These are phyloP conservation scores for Coniella lustricola DNA, from an alignment of 2,329 filamentous ascomycete species.

Conservation along the genomic window DNA sequence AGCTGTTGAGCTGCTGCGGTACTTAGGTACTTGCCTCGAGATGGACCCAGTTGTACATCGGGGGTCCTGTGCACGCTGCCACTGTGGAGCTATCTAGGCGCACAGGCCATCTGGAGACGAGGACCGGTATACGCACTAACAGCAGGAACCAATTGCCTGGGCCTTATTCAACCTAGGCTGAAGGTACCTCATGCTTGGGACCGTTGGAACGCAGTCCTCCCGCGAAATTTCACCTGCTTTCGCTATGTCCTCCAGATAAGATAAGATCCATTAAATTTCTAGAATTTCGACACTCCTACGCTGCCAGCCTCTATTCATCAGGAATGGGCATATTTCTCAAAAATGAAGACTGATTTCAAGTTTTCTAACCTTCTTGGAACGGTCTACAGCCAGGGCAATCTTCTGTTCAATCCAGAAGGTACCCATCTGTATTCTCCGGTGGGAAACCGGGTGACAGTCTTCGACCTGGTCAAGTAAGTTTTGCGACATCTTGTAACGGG, in stretches of 20 bases:
- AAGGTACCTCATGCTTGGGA: background rate
- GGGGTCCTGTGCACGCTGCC: too few relatives aligned
- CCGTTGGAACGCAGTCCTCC: too few relatives aligned
- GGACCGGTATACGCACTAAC: background rate
- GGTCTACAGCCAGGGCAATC: slow-evolving; percentile 95
- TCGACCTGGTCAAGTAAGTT: slow-evolving; percentile 86
- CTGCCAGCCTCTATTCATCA: slow-evolving; percentile 6
- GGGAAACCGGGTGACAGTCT: slow-evolving; percentile 90
- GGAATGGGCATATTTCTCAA: slow-evolving; percentile 35
- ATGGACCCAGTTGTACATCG: too few relatives aligned
- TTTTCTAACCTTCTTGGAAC: slow-evolving; percentile 98
- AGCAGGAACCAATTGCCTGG: background rate
- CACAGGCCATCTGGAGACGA: background rate
- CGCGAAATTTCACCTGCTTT: background rate
- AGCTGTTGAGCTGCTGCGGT: too few relatives aligned
- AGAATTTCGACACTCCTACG: slow-evolving; percentile 2
- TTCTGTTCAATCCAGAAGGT: slow-evolving; percentile 94
- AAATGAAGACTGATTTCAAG: slow-evolving; percentile 99
- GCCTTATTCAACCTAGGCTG: background rate
- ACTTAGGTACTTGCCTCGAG: too few relatives aligned
- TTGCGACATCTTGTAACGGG: background rate
- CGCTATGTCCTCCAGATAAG: slow-evolving; percentile 1
- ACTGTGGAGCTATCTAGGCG: too few relatives aligned
- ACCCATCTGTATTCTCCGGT: slow-evolving; percentile 93
- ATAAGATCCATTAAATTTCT: slow-evolving; percentile 7